A percentile compares a stretch with the other conserved stretches of the same genome.
Evolutionary conservation across 73 alveolate species (phyloP).

Genomic region (Tetrahymena borealis): DNA sequence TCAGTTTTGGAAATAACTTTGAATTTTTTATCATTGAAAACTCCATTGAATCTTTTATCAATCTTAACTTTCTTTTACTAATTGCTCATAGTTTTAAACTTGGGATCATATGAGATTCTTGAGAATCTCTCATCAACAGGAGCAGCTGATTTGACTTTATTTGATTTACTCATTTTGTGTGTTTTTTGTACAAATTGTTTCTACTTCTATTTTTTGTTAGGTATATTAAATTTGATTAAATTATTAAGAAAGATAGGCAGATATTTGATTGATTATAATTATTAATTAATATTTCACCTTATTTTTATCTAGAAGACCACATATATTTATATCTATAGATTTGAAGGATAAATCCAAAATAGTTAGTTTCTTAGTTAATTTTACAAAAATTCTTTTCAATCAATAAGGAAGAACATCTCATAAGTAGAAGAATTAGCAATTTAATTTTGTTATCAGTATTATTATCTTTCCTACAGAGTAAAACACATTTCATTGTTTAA

Average conservation of each 20-base stretch:
- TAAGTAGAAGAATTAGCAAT: background rate
- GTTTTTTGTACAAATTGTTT: background rate
- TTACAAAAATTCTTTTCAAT: too few species aligned
- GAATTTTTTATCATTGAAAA: conserved; percentile 70
- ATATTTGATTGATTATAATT: too few species aligned
- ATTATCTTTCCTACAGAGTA: too few species aligned
- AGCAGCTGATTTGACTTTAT: background rate
- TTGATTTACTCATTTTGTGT: background rate
- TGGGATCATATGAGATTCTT: background rate
- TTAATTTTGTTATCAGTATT: too few species aligned
- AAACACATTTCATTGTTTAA: too few species aligned
- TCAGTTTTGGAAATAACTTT: conserved; percentile 67
- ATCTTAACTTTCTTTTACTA: background rate
- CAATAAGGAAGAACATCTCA: background rate
- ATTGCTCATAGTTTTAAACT: background rate
- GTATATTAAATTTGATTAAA: too few species aligned
- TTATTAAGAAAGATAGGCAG: too few species aligned
- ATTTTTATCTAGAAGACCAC: background rate
- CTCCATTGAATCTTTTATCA: conserved; percentile 67
- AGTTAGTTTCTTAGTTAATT: too few species aligned
- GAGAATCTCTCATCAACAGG: background rate
- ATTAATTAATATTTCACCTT: background rate
- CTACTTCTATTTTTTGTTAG: too few species aligned
- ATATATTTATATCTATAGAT: background rate
- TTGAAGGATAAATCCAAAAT: background rate